These are phyloP conservation scores for Xylaria sp. DNA, from an alignment of 2,329 filamentous ascomycete species.

Conservation along the genomic window DNA sequence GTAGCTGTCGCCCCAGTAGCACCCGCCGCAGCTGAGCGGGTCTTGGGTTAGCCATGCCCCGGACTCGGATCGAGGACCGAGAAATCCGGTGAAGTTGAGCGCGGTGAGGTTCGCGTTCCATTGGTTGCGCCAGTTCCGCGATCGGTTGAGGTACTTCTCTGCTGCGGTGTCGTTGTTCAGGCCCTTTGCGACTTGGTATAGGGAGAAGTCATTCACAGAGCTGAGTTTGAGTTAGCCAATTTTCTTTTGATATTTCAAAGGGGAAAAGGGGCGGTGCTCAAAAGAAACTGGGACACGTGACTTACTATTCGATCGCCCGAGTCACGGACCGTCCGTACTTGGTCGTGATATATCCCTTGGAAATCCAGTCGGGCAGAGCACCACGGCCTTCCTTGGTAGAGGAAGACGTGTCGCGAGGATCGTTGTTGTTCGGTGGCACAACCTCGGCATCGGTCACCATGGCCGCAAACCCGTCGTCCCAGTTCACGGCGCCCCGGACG, in stretches of 20 bases:
- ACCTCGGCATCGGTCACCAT: slow-evolving; percentile 75
- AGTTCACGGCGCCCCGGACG: slow-evolving; percentile 69
- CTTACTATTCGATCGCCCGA: slow-evolving; percentile 71
- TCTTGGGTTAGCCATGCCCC: slow-evolving; percentile 64
- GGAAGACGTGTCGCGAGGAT: slow-evolving; percentile 65
- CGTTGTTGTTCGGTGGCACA: slow-evolving; percentile 67
- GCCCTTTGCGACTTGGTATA: slow-evolving; percentile 72
- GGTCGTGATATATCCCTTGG: slow-evolving; percentile 72
- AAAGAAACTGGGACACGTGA: background rate
- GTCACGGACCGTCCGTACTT: slow-evolving; percentile 69
- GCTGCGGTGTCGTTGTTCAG: slow-evolving; percentile 62
- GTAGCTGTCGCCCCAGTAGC: slow-evolving; percentile 72
- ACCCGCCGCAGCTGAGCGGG: slow-evolving; percentile 68
- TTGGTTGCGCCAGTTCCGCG: slow-evolving; percentile 76
- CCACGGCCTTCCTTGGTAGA: slow-evolving; percentile 75
- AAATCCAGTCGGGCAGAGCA: slow-evolving; percentile 74
- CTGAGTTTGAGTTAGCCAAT: slow-evolving; percentile 37
- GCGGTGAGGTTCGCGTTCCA: slow-evolving; percentile 70
- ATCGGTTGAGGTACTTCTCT: slow-evolving; percentile 68
- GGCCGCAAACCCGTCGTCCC: slow-evolving; percentile 69
- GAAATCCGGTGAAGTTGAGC: slow-evolving; percentile 71
- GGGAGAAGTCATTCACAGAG: slow-evolving; percentile 73
- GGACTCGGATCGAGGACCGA: slow-evolving; percentile 67
- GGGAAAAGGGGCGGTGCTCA: background rate
- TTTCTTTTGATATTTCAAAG: background rate